Conservation (phyloP, 306 rosid species). For the Sesbania bispinosa region DNA sequence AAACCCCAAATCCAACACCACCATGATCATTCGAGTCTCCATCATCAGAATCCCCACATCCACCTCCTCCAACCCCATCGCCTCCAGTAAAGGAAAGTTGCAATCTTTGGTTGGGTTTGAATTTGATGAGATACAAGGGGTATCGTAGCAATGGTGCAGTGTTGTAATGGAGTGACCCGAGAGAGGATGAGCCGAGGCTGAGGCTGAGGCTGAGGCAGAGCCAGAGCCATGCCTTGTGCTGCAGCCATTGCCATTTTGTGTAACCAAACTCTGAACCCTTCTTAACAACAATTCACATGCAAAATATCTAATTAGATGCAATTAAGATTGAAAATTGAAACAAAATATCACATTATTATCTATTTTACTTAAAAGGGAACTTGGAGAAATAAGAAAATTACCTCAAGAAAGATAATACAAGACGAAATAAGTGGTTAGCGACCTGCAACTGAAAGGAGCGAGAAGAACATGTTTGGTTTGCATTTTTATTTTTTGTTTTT, state of each 20-base stretch:
- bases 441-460: not conserved
- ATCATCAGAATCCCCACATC: not conserved
- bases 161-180: not conserved
- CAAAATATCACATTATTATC: not conserved
- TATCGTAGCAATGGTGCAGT: not conserved
- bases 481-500: too few relatives aligned
- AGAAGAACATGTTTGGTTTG: too few relatives aligned
- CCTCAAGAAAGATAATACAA: not conserved
- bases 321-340: not conserved
- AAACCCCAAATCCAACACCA: slow-evolving; percentile 39
- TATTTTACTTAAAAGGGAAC: not conserved
- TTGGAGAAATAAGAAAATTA: not conserved
- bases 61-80: not conserved
- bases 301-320: too few relatives aligned
- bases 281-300: too few relatives aligned
- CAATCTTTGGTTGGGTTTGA: slow-evolving; percentile 4
- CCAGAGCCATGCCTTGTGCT: not conserved
- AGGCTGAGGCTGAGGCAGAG: not conserved
- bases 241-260: slow-evolving; percentile 23
- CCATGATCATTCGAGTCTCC: not conserved
- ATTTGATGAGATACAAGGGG: slow-evolving; percentile 6
- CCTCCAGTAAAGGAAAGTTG: slow-evolving; percentile 46
- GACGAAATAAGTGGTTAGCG: not conserved
- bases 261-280: too few relatives aligned
- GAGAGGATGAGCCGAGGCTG: slow-evolving; percentile 2